Evolutionary conservation across 345 rosid species (phyloP).

Genomic region (Erucastrum elatum): DNA sequence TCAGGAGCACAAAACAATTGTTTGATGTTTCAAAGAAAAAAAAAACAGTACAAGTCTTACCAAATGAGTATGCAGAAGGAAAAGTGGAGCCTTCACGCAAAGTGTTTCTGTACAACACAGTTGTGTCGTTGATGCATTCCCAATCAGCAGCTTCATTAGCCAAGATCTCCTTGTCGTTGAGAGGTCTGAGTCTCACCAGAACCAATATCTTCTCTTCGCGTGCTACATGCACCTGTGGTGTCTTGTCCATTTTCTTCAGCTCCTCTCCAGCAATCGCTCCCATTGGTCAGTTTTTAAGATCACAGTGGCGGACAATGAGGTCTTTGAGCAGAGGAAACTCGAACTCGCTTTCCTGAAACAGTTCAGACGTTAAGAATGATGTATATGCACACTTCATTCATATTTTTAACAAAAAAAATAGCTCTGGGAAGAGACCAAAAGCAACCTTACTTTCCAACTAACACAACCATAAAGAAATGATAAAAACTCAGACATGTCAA

Average conservation of each 20-base stretch:
- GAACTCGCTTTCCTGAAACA: constrained; percentile 43
- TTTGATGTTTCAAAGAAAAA: not conserved
- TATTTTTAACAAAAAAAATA: constrained; percentile 34
- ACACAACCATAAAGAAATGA: constrained; percentile 48
- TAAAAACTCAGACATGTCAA: constrained; percentile 30
- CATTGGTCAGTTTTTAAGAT: constrained; percentile 48
- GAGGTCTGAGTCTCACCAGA: constrained; percentile 90
- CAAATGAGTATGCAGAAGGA: constrained; percentile 88
- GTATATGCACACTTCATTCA: constrained; percentile 46
- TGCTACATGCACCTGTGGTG: constrained; percentile 60
- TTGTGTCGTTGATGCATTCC: constrained; percentile 91
- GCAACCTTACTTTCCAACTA: constrained; percentile 43
- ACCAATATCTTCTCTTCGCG: constrained; percentile 91
- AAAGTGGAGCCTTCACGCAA: constrained; percentile 93
- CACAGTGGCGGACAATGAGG: constrained; percentile 33
- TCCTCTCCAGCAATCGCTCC: constrained; percentile 80
- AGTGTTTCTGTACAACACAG: constrained; percentile 84
- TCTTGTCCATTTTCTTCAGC: constrained; percentile 68
- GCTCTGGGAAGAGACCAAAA: constrained; percentile 52
- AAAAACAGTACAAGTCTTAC: constrained; percentile 44
- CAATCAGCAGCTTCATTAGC: constrained; percentile 84
- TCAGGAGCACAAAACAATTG: no score
- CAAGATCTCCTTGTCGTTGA: constrained; percentile 78
- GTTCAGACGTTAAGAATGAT: constrained; percentile 45
- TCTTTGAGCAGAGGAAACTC: constrained; percentile 20